Evolutionary conservation across 2,329 filamentous ascomycete species (phyloP).

Genomic region (Fusarium tanahbumbuense): DNA sequence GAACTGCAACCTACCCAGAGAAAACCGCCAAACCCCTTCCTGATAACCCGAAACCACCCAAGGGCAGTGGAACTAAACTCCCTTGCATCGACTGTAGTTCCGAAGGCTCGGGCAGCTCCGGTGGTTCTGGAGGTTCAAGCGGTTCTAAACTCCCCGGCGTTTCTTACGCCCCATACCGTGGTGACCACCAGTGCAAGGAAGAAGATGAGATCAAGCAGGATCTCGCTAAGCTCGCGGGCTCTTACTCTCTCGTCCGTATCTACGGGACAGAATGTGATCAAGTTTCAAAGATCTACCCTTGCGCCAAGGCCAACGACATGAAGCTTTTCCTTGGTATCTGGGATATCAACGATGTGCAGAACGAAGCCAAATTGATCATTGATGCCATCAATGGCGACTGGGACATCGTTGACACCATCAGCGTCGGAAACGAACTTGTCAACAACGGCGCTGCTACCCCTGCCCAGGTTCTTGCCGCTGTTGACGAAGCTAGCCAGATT

Average conservation of each 20-base stretch:
- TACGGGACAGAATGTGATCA: conserved; percentile 87
- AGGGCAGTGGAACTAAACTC: neutral
- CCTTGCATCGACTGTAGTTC: neutral
- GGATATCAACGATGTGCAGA: conserved; percentile 66
- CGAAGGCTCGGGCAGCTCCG: neutral
- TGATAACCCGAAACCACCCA: neutral
- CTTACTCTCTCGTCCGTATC: conserved; percentile 75
- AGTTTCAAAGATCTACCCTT: conserved; percentile 69
- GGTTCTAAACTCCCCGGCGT: conserved; percentile 53
- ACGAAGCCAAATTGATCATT: conserved; percentile 71
- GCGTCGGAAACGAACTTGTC: conserved; percentile 85
- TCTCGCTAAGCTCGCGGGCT: conserved; percentile 63
- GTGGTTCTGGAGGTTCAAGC: neutral
- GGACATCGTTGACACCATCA: conserved; percentile 75
- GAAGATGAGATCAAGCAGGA: conserved; percentile 72
- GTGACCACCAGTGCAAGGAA: conserved; percentile 73
- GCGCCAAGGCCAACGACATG: conserved; percentile 72
- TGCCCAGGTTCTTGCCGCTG: conserved; percentile 65
- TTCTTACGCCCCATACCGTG: conserved; percentile 63
- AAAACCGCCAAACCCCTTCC: conserved; percentile 3
- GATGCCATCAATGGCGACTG: conserved; percentile 72
- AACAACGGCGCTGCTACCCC: conserved; percentile 69
- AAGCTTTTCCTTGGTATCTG: conserved; percentile 82
- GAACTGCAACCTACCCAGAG: conserved; percentile 4
- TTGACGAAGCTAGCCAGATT: conserved; percentile 66